Base-by-base conservation (phyloP, 805 yeast species). In the Kockiozyma suomiensis region DNA sequence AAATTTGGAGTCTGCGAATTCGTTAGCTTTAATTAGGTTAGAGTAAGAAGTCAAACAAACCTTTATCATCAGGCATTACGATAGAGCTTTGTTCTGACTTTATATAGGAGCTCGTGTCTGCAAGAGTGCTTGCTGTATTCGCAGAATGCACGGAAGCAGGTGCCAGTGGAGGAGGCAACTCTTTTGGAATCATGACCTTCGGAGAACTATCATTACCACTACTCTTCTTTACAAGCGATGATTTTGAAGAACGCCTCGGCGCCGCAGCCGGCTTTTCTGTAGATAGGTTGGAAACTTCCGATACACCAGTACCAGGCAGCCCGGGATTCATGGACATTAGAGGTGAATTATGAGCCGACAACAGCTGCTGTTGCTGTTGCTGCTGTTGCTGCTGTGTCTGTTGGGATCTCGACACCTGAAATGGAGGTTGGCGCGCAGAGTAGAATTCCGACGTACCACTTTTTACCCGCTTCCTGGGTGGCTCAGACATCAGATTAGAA, bases 331-430 rank as follows among this genome's bases (percentile, higher is more conserved):
- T 21, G n/a, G 28, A 10, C 47, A 25, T 21, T 6, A 25, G n/a
- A 42, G 47, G 28, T 10, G 47, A 42, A 7, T 23, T 17, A 23
- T 42, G 25, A 12, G 21, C n/a, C n/a, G 30, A 21, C 3, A 19
- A 40, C 2, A 7, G 56, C n/a, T 35, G 58, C 45, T 21, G 48
- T 21, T 32, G 45, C 47, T 30, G 61, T 17, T 42, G 64, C 33
- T 52, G 60, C 21, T 58, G 56, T 25, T 59, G 67, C 35, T 64
- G 68, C 23, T 50, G 65, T 42, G 45, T 56, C 35, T 45, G 58
- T 19, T 50, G 56, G 13, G 43, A 55, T n/a, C 32, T 41, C n/a
- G 28, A 35, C 30, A 17, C 21, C 26, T 37, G 54, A 19, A 3
- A n/a, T 10, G 28, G 33, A 19, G 17, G 12, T 23, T 8, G 37